A percentile compares a stretch with the other conserved stretches of the same genome.
These are phyloP conservation scores for Psilocybe mexicana DNA, from an alignment of 1,284 basidiomycete genomes.

Conservation along the genomic window DNA sequence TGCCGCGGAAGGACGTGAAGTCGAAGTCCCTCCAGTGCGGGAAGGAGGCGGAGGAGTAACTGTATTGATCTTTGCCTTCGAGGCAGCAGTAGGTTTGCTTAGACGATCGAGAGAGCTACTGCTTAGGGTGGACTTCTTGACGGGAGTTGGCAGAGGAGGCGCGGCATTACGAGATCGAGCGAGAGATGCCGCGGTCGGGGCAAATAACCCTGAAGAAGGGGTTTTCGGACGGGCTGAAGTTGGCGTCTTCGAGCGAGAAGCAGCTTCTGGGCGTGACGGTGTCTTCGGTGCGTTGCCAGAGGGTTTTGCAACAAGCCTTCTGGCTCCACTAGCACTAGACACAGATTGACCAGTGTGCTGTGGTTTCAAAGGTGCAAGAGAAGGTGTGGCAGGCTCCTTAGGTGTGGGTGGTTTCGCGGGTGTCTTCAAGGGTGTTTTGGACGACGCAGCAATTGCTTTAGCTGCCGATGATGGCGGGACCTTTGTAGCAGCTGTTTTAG, in stretches of 20 bases:
- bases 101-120: conserved; percentile 57
- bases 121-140: conserved; percentile 52
- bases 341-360: conserved; percentile 55
- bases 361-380: conserved; percentile 43
- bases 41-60: conserved; percentile 18
- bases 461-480: conserved; percentile 21
- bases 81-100: conserved; percentile 76
- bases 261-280: conserved; percentile 29
- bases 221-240: conserved; percentile 49
- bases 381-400: conserved; percentile 32
- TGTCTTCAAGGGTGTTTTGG: conserved; percentile 30
- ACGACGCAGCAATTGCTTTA: conserved; percentile 13
- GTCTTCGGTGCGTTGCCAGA: conserved; percentile 49
- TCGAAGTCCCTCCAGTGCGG: conserved; percentile 13
- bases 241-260: conserved; percentile 33
- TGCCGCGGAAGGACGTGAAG: conserved; percentile 17
- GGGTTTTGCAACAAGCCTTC: conserved; percentile 33
- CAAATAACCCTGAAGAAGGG: conserved; percentile 62
- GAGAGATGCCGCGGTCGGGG: conserved; percentile 77
- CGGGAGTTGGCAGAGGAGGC: conserved; percentile 44
- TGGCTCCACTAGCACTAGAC: conserved; percentile 42
- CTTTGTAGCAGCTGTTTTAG: conserved; percentile 24
- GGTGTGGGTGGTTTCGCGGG: conserved; percentile 29
- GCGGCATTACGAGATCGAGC: conserved; percentile 59
- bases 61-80: conserved; percentile 51